These are phyloP conservation scores for Plantago coronopus DNA, from an alignment of 305 asterid genomes.

Conservation along the genomic window DNA sequence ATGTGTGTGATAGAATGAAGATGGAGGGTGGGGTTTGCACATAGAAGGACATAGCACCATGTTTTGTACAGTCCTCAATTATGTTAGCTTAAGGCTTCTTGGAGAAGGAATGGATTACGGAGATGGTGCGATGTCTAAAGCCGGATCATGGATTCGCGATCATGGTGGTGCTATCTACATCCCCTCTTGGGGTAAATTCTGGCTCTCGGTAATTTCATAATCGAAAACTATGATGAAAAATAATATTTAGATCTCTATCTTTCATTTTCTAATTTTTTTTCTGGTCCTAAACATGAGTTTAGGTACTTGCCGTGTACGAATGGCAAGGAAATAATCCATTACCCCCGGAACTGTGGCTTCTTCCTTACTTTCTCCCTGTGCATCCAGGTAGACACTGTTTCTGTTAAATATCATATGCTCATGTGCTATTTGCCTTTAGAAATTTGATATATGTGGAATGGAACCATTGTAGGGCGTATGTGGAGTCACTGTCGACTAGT, in stretches of 20 bases:
- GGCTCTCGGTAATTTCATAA: slow-evolving; percentile 34
- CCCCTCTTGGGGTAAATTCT: slow-evolving; percentile 59
- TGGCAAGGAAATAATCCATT: slow-evolving; percentile 35
- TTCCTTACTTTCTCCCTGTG: slow-evolving; percentile 31
- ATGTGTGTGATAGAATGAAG: slow-evolving; percentile 35
- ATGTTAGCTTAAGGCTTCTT: slow-evolving; percentile 35
- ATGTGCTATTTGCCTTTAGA: neutral
- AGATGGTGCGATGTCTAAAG: slow-evolving; percentile 31
- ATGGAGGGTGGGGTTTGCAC: slow-evolving; percentile 61
- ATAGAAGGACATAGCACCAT: slow-evolving; percentile 49
- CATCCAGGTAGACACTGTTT: slow-evolving; percentile 31
- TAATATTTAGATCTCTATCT: no score
- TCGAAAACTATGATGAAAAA: neutral
- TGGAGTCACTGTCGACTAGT: slow-evolving; percentile 32
- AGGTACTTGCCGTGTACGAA: slow-evolving; percentile 32
- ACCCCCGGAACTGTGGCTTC: slow-evolving; percentile 35
- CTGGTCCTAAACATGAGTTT: neutral
- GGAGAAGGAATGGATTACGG: slow-evolving; percentile 46
- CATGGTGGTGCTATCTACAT: slow-evolving; percentile 50
- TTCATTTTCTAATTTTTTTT: no score
- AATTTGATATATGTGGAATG: neutral
- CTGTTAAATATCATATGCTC: neutral
- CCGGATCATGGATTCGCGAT: slow-evolving; percentile 52
- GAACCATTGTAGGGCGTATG: slow-evolving; percentile 23
- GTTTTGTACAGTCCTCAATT: slow-evolving; percentile 38